A percentile compares a stretch with the other conserved stretches of the same genome.
phyloP scores from a whole-genome alignment of 2,329 filamentous ascomycete genomes.

The Cladophialophora exuberans region DNA sequence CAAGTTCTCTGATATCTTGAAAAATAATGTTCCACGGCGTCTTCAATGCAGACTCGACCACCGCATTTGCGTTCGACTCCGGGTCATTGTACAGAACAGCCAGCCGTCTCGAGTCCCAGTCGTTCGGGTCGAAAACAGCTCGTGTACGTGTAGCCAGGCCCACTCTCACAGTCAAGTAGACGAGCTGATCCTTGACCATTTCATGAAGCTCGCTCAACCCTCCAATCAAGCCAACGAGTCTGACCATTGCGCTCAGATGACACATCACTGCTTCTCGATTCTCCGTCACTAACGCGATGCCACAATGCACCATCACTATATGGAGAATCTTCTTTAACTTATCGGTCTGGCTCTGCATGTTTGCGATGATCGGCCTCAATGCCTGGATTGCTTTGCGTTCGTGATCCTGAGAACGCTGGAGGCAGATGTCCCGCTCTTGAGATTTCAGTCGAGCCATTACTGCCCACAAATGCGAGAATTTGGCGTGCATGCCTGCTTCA shows the following conservation, averaged over 20 bases:
- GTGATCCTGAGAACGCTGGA: not conserved
- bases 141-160: constrained; percentile 1
- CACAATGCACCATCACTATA: not conserved
- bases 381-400: not conserved
- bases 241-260: not conserved
- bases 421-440: not conserved
- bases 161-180: constrained; percentile 4
- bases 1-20: not conserved
- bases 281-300: not conserved
- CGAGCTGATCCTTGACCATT: not conserved
- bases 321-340: not conserved
- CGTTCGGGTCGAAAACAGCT: not conserved
- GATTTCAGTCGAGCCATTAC: constrained; percentile 1
- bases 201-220: not conserved
- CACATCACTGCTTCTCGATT: not conserved
- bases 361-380: not conserved
- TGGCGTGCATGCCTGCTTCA: not conserved
- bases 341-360: not conserved
- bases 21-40: not conserved
- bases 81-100: not conserved
- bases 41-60: not conserved
- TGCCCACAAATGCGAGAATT: constrained; percentile 4
- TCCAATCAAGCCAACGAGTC: not conserved
- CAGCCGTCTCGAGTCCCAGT: constrained; percentile 6
- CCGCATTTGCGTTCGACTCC: not conserved